Evolutionary conservation across 1,139 yeast genomes (phyloP).

Genomic region (Candida tropicalis): DNA sequence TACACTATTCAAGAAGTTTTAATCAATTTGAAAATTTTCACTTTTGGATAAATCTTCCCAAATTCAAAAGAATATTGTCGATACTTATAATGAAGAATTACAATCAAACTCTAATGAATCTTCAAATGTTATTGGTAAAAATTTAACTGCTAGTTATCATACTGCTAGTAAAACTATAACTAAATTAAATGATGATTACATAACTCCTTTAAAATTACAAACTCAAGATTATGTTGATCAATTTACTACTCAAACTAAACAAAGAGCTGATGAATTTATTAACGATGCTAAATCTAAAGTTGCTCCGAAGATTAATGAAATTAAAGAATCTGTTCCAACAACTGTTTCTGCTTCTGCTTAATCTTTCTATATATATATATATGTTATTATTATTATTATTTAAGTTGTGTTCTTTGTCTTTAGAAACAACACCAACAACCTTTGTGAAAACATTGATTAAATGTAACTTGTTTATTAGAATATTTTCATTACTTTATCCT

Average conservation of each 20-base stretch:
- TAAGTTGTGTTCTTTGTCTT: not conserved
- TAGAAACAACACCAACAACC: not conserved
- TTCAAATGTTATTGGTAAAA: slow-evolving; percentile 25
- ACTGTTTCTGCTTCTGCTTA: slow-evolving; percentile 22
- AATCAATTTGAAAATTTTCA: slow-evolving; percentile 28
- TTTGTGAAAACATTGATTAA: no score
- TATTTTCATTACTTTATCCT: not conserved
- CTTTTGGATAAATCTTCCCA: slow-evolving; percentile 32
- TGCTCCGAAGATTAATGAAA: slow-evolving; percentile 17
- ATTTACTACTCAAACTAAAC: slow-evolving; percentile 36
- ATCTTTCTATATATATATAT: not conserved
- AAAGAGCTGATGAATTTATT: slow-evolving; percentile 38
- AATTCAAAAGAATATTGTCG: slow-evolving; percentile 33
- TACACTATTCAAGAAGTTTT: slow-evolving; percentile 34
- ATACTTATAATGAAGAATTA: slow-evolving; percentile 40
- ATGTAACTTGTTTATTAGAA: not conserved
- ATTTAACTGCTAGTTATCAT: slow-evolving; percentile 39
- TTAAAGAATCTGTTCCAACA: slow-evolving; percentile 14
- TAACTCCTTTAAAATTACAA: slow-evolving; percentile 44
- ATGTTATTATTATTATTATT: not conserved
- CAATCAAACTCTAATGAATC: slow-evolving; percentile 17
- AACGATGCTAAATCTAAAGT: slow-evolving; percentile 31
- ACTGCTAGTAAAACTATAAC: slow-evolving; percentile 38
- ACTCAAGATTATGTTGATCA: slow-evolving; percentile 43
- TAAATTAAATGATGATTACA: slow-evolving; percentile 38